Base-by-base conservation (phyloP, 805 yeast species). In the Candida nemodendra region DNA sequence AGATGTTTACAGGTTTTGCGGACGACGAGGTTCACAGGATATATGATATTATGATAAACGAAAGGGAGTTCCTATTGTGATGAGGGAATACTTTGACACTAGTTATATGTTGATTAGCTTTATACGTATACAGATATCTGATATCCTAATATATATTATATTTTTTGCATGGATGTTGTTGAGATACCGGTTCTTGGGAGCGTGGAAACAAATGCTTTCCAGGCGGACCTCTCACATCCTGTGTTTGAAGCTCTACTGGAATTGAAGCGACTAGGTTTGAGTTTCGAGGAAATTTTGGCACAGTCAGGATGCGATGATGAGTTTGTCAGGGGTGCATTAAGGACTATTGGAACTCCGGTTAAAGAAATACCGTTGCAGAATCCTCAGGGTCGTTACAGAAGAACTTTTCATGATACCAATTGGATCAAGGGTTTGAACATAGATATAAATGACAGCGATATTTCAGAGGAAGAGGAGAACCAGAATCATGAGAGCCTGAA, bases 371-470 rank as follows among this genome's bases (percentile, higher is more conserved):
- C 12, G 22, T 15, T 18, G n/a, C 9, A 23, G 27, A 6, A 25
- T 27, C 15, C 38, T 14, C 13, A 12, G 16, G 11, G 15, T 15
- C 30, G 32, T 21, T 13, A 24, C 18, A 31, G 28, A 18, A 22
- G 24, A 16, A 41, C 54, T 23, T 52, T 52, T 27, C 43, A 49
- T 30, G 37, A 41, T 31, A 32, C 22, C 19, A 41, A 36, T n/a
- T 54, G 57, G 56, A 29, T 45, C 23, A 27, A 38, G 8, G 24
- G 42, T 13, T 25, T 51, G 36, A 36, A 36, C 8, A 40, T 54
- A 6, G 50, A 40, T n/a, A 22, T 53, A 21, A 47, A 48, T 29
- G 57, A 78, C 49, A 87, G 75, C 41, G 51, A 45, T n/a, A 13
- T 22, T 21, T 44, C 41, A 9, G 85, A 82, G 5, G 37, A 19